Evolutionary conservation across 2,329 filamentous ascomycete species (phyloP), one percentile per base, ranked within the genome.

Genomic region (Verruconis gallopava): DNA sequence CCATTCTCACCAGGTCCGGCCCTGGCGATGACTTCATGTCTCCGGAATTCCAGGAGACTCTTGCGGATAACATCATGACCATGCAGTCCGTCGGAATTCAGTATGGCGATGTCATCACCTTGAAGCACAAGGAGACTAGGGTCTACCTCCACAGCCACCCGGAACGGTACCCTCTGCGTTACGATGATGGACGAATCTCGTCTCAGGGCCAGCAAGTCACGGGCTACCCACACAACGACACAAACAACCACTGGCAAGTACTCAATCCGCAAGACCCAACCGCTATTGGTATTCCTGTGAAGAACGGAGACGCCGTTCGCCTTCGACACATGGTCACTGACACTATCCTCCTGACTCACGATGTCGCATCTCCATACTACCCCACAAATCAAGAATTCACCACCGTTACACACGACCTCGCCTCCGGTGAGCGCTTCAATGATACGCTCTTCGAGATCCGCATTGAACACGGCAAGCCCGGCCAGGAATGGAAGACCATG

Each of bases 331-430:
- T 93, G 35, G 79, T 79, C 36, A 98, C 91, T 4, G 77, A 96
- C 58, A 83, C 79, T 33, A 71, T 88, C 50, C 79, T 98, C 18
- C 67, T 98, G 43, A 93, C 88, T 3, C 91, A 98, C 62, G 91
- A 98, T 62, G 91, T 98, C 48, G 91, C 91, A 15, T 98, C 91
- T 40, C 91, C 91, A 20, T 94, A 80, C 66, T 93, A 79, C 61
- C 89, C 91, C 3, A 98, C 91, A 47, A 98, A 98, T 71, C 91
- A 98, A 63, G 91, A 98, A 59, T 98, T 98, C 58, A 96, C 91
- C 13, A 86, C 85, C 12, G 79, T 88, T 4, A 62, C 76, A 11
- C 53, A 73, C 2, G 82, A 85, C 32, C 75, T 89, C 25, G 86
- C 82, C 3, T 71, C 77, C 44, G 81, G 76, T 22, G 69, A 75